Base-by-base conservation (phyloP, 1,139 yeast genomes). In the Pichia sp. region DNA sequence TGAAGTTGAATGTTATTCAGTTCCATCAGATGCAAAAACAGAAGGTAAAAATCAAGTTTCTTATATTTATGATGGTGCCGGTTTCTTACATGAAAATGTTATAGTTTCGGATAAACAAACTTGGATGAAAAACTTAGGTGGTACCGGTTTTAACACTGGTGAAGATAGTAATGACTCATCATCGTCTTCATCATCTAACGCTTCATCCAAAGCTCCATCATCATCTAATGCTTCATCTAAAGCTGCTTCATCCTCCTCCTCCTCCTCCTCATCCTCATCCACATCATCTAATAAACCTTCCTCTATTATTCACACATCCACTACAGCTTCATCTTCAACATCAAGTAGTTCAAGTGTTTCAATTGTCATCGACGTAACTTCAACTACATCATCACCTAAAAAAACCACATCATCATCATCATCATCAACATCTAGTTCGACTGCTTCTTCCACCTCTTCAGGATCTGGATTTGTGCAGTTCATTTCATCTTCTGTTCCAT, bases 1-100 rank as follows among this genome's bases (percentile, higher is more conserved):
- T 33, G 67, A 73, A 11, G 73, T 87, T 41, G 72, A 76, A 37
- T 76, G 95, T 56, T 83, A 85, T 63, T 87, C 76, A 16, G 16
- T 16, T 34, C 96, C 96, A 20, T 58, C 69, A 20, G 73, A 66
- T 40, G 66, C 74, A 16, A 58, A 58, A 43, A 59, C 53, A 34
- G 70, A 70, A 30, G 82, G 83, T 49, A 61, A 74, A 41, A 24
- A 29, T 1, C 35, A 27, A 33, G 64, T 66, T 50, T 76, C 92
- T 0, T 87, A 79, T 65, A 62, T 72, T 34, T 87, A 70, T 69
- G 66, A 74, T 16, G 59, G 60, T 36, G 20, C 36, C 9, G 74
- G 72, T 23, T 80, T 74, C 51, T 54, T 64, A 36, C 66, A 68
- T 37, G 61, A 65, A 12, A 66, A 75, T 54, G 65, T 87, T 45